phyloP scores from a whole-genome alignment of 1,139 yeast genomes.

The Protomyces arabidopsidicola region DNA sequence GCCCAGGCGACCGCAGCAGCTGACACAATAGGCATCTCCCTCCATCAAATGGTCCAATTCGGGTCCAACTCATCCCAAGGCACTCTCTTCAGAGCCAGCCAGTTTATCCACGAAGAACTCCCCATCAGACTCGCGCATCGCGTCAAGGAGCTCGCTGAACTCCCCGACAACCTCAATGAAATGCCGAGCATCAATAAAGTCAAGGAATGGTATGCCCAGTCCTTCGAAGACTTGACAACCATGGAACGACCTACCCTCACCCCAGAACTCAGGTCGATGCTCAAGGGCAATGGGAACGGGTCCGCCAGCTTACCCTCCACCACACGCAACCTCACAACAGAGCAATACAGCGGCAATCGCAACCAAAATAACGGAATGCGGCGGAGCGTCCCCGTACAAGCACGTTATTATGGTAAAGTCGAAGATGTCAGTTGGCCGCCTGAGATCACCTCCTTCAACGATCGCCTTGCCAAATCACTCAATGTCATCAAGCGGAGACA shows the following conservation, averaged over 20 bases:
- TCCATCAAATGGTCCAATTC: conserved; percentile 13
- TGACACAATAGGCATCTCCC: not conserved
- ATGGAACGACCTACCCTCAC: conserved; percentile 40
- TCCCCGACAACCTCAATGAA: conserved; percentile 68
- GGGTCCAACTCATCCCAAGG: conserved; percentile 25
- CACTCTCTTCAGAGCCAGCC: conserved; percentile 30
- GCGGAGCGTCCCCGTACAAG: conserved; percentile 33
- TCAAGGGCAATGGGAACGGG: conserved; percentile 32
- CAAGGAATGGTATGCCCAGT: conserved; percentile 85
- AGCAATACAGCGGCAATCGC: conserved; percentile 2
- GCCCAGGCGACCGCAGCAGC: not conserved
- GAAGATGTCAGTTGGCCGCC: conserved; percentile 62
- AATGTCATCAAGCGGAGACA: conserved; percentile 73
- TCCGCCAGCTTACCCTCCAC: conserved; percentile 25
- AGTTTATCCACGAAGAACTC: conserved; percentile 70
- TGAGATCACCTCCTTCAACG: conserved; percentile 70
- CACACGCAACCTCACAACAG: conserved; percentile 19
- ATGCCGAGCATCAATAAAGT: conserved; percentile 75
- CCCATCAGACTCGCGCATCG: conserved; percentile 83
- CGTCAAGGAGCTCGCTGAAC: conserved; percentile 73
- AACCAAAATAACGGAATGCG: conserved; percentile 25
- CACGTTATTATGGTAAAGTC: conserved; percentile 59
- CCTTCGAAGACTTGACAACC: conserved; percentile 72
- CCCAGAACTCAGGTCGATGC: conserved; percentile 35
- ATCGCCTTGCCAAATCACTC: conserved; percentile 59